Conservation (phyloP, 768 basidiomycete genomes). For the Boletus rufocinnamomeus region DNA sequence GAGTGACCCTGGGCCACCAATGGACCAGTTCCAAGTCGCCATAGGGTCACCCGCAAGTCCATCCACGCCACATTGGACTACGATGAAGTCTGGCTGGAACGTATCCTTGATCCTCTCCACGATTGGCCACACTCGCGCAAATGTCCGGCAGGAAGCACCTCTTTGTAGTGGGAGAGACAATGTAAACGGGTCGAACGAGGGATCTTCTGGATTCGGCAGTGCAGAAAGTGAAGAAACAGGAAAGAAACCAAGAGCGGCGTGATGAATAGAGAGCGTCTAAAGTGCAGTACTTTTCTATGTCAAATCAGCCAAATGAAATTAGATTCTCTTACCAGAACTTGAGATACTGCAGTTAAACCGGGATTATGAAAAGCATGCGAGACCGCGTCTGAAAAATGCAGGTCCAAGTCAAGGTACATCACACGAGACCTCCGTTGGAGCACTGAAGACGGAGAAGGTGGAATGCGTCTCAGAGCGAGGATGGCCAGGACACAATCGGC, state of each 20-base stretch:
- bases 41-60: slow-evolving; percentile 85
- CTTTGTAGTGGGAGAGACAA: slow-evolving; percentile 76
- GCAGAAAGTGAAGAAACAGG: slow-evolving; percentile 57
- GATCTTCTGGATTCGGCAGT: slow-evolving; percentile 43
- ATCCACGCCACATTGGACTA: slow-evolving; percentile 88
- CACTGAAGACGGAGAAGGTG: slow-evolving; percentile 18
- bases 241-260: slow-evolving; percentile 81
- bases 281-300: neutral
- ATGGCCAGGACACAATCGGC: slow-evolving; percentile 86
- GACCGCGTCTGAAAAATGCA: slow-evolving; percentile 91
- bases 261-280: slow-evolving; percentile 84
- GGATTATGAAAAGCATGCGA: slow-evolving; percentile 68
- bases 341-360: slow-evolving; percentile 37
- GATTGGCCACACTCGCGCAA: slow-evolving; percentile 60
- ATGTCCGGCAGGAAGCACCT: slow-evolving; percentile 70
- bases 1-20: slow-evolving; percentile 60
- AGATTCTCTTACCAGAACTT: slow-evolving; percentile 46
- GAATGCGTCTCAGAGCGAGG: slow-evolving; percentile 58
- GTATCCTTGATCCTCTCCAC: slow-evolving; percentile 60
- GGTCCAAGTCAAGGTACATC: slow-evolving; percentile 91
- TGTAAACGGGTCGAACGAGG: slow-evolving; percentile 56
- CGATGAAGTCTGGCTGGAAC: slow-evolving; percentile 75
- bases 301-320: neutral
- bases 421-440: slow-evolving; percentile 52
- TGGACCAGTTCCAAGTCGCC: slow-evolving; percentile 69